phyloP scores from a whole-genome alignment of 2,329 filamentous ascomycete species.

The Pleoardoris graminearum region DNA sequence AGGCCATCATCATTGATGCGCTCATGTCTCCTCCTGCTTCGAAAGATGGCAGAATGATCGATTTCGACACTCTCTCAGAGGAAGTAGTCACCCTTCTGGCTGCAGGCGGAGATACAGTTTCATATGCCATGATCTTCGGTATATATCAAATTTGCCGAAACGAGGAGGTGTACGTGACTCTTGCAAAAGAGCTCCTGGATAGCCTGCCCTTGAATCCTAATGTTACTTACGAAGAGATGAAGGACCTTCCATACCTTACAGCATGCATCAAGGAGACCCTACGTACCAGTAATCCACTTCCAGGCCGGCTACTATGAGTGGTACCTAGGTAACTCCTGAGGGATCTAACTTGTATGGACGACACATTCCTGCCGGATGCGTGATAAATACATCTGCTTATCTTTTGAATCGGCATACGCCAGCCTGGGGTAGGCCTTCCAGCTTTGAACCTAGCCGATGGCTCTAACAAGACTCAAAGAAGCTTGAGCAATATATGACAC shows the following conservation, averaged over 20 bases:
- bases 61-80: constrained; percentile 8
- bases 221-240: constrained; percentile 11
- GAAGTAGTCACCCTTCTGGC: constrained; percentile 18
- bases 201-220: constrained; percentile 4
- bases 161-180: neutral
- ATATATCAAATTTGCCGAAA: constrained; percentile 14
- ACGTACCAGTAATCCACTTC: constrained; percentile 10
- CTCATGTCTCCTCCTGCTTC: constrained; percentile 12
- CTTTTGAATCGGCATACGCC: constrained; percentile 14
- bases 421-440: constrained; percentile 5
- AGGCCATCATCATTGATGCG: neutral
- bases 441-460: constrained; percentile 14
- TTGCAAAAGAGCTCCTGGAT: constrained; percentile 7
- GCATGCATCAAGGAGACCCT: constrained; percentile 16
- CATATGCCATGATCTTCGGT: constrained; percentile 11
- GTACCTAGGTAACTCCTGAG: constrained; percentile 14
- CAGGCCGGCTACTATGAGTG: constrained; percentile 8
- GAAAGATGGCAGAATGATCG: constrained; percentile 12
- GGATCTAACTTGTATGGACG: constrained; percentile 12
- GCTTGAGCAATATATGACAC: constrained; percentile 17
- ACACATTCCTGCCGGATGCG: neutral
- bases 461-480: neutral
- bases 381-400: constrained; percentile 13
- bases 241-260: constrained; percentile 13
- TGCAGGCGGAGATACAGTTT: constrained; percentile 15